Conservation (phyloP, 1,284 basidiomycete species). For the Blastosporella zonata region DNA sequence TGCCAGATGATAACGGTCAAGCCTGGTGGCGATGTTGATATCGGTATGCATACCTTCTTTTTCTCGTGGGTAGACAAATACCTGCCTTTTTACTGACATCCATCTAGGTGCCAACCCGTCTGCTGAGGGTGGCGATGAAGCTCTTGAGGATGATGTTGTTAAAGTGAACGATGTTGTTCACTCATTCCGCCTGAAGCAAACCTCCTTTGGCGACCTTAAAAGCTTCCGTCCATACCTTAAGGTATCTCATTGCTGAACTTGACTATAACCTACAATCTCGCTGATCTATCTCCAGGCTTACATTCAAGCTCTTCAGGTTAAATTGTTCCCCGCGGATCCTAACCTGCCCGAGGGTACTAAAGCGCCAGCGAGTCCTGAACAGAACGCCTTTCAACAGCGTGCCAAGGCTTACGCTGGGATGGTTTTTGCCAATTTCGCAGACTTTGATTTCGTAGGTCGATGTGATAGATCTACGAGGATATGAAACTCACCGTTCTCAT, state of each 20-base stretch:
- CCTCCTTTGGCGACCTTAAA: slow-evolving; percentile 94
- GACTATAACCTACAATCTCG: no score
- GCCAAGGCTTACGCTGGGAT: slow-evolving; percentile 84
- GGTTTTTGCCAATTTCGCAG: slow-evolving; percentile 86
- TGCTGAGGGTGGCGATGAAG: slow-evolving; percentile 84
- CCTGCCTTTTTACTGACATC: slow-evolving; percentile 2
- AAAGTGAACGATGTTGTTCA: slow-evolving; percentile 91
- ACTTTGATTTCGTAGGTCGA: slow-evolving; percentile 77
- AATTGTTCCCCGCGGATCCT: no score
- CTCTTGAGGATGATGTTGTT: slow-evolving; percentile 73
- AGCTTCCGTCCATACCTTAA: slow-evolving; percentile 85
- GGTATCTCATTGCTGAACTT: no score
- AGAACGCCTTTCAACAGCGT: slow-evolving; percentile 80
- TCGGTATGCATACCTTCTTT: slow-evolving; percentile 54
- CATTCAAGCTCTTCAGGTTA: slow-evolving; percentile 28
- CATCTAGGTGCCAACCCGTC: slow-evolving; percentile 83
- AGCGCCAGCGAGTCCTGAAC: no score
- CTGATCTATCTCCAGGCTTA: not conserved
- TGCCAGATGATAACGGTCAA: slow-evolving; percentile 76
- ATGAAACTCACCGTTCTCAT: slow-evolving; percentile 13
- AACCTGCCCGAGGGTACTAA: no score
- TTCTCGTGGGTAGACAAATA: slow-evolving; percentile 5
- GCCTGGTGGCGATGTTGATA: slow-evolving; percentile 83
- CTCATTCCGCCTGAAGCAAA: slow-evolving; percentile 88
- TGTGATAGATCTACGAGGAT: slow-evolving; percentile 10